Evolutionary conservation across 2,329 filamentous ascomycete species (phyloP).

Genomic region (Paraphaeosphaeria sporulosa): DNA sequence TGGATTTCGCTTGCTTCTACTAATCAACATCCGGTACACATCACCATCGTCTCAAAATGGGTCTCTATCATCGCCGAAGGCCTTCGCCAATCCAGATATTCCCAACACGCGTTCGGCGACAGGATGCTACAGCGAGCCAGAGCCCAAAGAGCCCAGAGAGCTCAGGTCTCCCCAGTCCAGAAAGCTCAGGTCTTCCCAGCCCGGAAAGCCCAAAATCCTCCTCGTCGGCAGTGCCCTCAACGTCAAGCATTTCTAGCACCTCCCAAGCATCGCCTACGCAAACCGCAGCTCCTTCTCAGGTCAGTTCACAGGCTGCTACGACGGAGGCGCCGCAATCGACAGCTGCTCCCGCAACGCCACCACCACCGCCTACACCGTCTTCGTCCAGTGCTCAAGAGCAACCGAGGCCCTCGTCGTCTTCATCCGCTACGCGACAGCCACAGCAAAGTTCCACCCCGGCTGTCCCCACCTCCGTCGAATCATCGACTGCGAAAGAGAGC

Average conservation of each 20-base stretch:
- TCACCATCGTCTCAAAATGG: conserved; percentile 26
- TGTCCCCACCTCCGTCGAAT: neutral
- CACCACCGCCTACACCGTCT: conserved; percentile 17
- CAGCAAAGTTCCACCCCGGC: neutral
- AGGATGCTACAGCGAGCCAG: conserved; percentile 18
- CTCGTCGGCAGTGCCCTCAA: neutral
- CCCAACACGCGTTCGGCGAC: conserved; percentile 26
- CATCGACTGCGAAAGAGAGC: neutral
- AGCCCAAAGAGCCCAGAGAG: neutral
- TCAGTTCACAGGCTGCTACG: neutral
- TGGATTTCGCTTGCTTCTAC: conserved; percentile 3
- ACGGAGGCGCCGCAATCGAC: neutral
- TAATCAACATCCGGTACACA: conserved; percentile 19
- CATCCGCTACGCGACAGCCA: neutral
- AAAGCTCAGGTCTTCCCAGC: conserved; percentile 7
- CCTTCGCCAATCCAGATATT: conserved; percentile 36
- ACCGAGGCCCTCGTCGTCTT: conserved; percentile 3
- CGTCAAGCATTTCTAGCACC: neutral
- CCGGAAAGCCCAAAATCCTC: conserved; percentile 3
- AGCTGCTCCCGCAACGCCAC: neutral
- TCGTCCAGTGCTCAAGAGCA: neutral
- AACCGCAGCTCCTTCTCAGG: conserved; percentile 3
- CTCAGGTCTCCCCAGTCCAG: neutral
- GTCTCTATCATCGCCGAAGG: conserved; percentile 35
- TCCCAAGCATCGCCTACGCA: neutral